Percentiles rank a stretch among this genome's conserved stretches.
These are phyloP conservation scores for Botrytis galanthina DNA, from an alignment of 2,329 filamentous ascomycete species.

Conservation along the genomic window DNA sequence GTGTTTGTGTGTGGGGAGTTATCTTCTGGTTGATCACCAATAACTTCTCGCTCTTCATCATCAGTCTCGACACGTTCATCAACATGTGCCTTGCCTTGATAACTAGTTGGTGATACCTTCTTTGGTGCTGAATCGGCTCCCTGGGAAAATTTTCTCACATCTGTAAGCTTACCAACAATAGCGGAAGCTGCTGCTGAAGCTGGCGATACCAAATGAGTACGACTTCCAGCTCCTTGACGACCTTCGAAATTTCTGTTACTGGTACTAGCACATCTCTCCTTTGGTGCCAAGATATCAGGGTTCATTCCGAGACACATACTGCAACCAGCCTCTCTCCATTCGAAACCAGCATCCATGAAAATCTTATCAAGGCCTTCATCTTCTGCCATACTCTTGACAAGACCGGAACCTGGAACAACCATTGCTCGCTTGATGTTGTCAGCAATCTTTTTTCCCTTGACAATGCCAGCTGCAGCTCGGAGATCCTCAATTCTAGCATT, in stretches of 20 bases:
- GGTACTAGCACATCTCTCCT: slow-evolving; percentile 91
- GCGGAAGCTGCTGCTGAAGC: slow-evolving; percentile 93
- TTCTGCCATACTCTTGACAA: slow-evolving; percentile 91
- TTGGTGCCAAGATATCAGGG: slow-evolving; percentile 88
- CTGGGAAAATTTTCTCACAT: slow-evolving; percentile 75
- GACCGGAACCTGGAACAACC: slow-evolving; percentile 92
- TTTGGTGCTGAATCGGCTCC: slow-evolving; percentile 41
- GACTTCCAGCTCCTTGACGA: slow-evolving; percentile 84
- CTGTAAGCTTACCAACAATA: slow-evolving; percentile 85
- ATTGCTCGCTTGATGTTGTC: slow-evolving; percentile 88
- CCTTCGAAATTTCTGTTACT: slow-evolving; percentile 98
- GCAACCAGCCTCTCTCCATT: slow-evolving; percentile 97
- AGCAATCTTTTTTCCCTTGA: slow-evolving; percentile 84
- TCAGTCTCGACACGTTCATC: slow-evolving; percentile 54
- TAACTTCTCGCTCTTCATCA: slow-evolving; percentile 52
- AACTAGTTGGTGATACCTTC: slow-evolving; percentile 27
- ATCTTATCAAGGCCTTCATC: slow-evolving; percentile 89
- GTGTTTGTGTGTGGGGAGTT: slow-evolving; percentile 64
- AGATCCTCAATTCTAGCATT: slow-evolving; percentile 97
- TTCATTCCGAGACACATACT: slow-evolving; percentile 99
- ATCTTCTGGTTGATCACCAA: slow-evolving; percentile 62
- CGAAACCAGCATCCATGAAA: slow-evolving; percentile 88
- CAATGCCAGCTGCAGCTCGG: slow-evolving; percentile 78
- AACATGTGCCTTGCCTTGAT: slow-evolving; percentile 38
- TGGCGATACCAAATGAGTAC: slow-evolving; percentile 95